Evolutionary conservation across 768 basidiomycete genomes (phyloP).

Genomic region (Leccinum broughii): DNA sequence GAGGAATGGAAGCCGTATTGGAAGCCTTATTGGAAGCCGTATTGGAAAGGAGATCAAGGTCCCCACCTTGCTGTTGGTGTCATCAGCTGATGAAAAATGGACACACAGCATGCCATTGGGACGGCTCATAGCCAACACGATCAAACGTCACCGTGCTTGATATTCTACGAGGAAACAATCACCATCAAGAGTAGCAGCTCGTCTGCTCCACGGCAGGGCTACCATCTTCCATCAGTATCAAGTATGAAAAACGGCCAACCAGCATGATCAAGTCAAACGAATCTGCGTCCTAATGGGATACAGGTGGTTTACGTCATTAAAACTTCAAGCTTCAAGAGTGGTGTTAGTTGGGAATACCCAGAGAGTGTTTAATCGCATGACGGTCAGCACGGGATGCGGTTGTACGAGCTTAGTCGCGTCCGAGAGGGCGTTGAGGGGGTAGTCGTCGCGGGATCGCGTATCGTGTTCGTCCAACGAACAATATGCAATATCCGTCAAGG

Average conservation of each 20-base stretch:
- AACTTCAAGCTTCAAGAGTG: neutral
- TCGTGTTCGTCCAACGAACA: neutral
- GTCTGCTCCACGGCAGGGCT: neutral
- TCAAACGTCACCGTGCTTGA: conserved; percentile 9
- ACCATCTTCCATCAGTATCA: neutral
- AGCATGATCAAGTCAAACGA: conserved; percentile 11
- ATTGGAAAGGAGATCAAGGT: conserved; percentile 2
- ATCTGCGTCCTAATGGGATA: neutral
- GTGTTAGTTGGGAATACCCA: too few species aligned
- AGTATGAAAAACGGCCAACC: neutral
- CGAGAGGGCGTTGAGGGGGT: neutral
- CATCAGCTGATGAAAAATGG: neutral
- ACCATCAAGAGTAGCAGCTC: conserved; percentile 1
- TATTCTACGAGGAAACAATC: conserved; percentile 3
- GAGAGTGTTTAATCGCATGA: too few species aligned
- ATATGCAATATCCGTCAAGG: neutral
- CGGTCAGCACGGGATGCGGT: conserved; percentile 2
- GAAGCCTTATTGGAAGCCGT: neutral
- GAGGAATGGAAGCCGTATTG: too few species aligned
- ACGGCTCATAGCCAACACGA: conserved; percentile 1
- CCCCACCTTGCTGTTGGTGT: neutral
- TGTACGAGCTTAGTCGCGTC: conserved; percentile 10
- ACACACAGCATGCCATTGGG: neutral
- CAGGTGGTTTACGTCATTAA: conserved; percentile 7
- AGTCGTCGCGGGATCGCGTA: neutral